These are phyloP conservation scores for Aspergillus felis DNA, from an alignment of 2,329 filamentous ascomycete species.

Conservation along the genomic window DNA sequence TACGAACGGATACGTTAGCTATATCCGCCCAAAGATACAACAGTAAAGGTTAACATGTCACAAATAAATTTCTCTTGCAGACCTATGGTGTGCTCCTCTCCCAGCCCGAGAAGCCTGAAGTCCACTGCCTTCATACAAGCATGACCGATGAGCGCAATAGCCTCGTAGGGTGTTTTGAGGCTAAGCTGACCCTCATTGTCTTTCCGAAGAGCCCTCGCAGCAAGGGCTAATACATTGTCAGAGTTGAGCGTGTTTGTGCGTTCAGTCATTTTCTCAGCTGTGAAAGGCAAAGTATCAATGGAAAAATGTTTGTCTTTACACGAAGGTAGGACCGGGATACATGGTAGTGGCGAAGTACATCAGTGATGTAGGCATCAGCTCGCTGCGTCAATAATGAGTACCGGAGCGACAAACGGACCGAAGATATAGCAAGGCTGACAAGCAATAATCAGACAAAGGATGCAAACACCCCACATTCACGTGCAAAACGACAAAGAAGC, in stretches of 20 bases:
- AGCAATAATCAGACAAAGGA: not conserved
- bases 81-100: slow-evolving; percentile 75
- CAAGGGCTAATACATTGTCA: slow-evolving; percentile 31
- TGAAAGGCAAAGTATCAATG: not conserved
- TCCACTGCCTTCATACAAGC: slow-evolving; percentile 75
- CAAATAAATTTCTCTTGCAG: slow-evolving; percentile 1
- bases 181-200: slow-evolving; percentile 22
- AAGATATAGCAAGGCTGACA: not conserved
- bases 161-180: slow-evolving; percentile 62
- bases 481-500: not conserved
- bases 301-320: not conserved
- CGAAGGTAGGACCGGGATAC: not conserved
- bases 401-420: not conserved
- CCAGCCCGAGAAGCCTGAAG: slow-evolving; percentile 78
- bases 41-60: not conserved
- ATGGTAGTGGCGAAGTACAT: not conserved
- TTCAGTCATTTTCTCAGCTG: slow-evolving; percentile 8
- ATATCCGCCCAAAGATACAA: not conserved
- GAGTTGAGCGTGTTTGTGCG: slow-evolving; percentile 22
- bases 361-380: not conserved
- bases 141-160: slow-evolving; percentile 77
- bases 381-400: not conserved
- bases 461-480: slow-evolving; percentile 4
- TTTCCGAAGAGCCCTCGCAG: slow-evolving; percentile 27
- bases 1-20: not conserved